Base-by-base conservation (phyloP, 441 rosid species). In the Adansonia madagascariensis region DNA sequence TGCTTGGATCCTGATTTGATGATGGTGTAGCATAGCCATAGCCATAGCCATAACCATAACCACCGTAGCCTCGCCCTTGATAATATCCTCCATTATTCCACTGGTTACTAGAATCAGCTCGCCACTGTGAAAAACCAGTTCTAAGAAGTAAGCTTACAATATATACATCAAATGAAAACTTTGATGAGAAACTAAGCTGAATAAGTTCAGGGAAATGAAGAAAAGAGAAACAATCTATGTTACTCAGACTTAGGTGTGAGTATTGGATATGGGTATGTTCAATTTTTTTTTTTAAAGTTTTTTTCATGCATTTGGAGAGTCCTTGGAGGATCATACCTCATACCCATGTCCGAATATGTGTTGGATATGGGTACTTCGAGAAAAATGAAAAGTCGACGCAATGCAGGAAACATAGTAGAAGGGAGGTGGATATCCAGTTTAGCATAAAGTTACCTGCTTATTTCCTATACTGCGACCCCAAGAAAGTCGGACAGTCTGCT, bases 401-500 rank as follows among this genome's bases (percentile, higher is more conserved):
- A 39, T 39, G 6, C 5, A 5, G 43, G 43, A 12, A 52, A 27
- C 2, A 27, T 27, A 27, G 35, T 27, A 27, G 35, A 27, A 27
- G 35, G 35, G 35, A 27, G 35, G 3, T 27, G 31, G 22, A 61
- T 17, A 49, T 65, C 61, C 14, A 17, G 31, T 39, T 75, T 6
- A 17, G 65, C 31, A 24, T 43, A 53, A 55, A n/a, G 46, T 85
- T 85, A 93, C 99, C 91, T 91, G 99, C 81, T 86, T 95, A 89
- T 88, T 86, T 14, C 85, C 94, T 6, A 94, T 91, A 79, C 79
- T 93, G 59, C 98, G 93, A 71, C 99, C 99, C 99, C 99, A 93
- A 3, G 98, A 92, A 77, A 95, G 95, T 6, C 99, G 95, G 66
- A 95, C 97, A 15, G 92, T 89, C 83, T 93, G 96, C 83, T 91